Conservation (phyloP, 2,329 filamentous ascomycete species). For the Epichloe amarillans region DNA sequence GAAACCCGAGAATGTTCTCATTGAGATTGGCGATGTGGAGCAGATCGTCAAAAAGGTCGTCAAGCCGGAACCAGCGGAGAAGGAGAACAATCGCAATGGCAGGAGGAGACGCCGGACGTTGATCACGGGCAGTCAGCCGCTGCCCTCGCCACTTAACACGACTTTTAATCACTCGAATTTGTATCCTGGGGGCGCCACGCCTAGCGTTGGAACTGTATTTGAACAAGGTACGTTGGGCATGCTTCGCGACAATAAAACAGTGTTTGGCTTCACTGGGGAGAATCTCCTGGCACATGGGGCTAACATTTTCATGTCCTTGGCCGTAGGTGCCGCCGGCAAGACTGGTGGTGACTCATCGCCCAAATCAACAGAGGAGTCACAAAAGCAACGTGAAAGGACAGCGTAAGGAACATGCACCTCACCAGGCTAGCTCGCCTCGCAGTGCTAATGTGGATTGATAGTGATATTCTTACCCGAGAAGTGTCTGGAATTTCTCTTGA, state of each 20-base stretch:
- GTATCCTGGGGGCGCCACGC: constrained; percentile 50
- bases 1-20: constrained; percentile 95
- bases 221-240: constrained; percentile 50
- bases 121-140: constrained; percentile 91
- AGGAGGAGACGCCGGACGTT: constrained; percentile 79
- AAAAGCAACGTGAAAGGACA: constrained; percentile 82
- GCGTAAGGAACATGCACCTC: constrained; percentile 47
- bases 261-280: neutral
- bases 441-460: constrained; percentile 21
- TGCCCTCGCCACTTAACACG: constrained; percentile 88
- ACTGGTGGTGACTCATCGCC: constrained; percentile 31
- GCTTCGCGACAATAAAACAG: neutral
- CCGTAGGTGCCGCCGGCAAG: constrained; percentile 21
- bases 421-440: neutral
- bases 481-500: constrained; percentile 91
- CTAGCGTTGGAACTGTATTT: constrained; percentile 73
- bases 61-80: constrained; percentile 60
- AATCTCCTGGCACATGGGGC: neutral
- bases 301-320: neutral
- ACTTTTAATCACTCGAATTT: constrained; percentile 74
- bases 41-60: constrained; percentile 96
- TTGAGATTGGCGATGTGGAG: constrained; percentile 97
- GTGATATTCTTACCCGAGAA: constrained; percentile 80
- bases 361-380: constrained; percentile 47
- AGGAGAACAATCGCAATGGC: constrained; percentile 86